A percentile compares a stretch with the other conserved stretches of the same genome.
Conservation (phyloP, 768 basidiomycete genomes). For the Amanita muscaria region DNA sequence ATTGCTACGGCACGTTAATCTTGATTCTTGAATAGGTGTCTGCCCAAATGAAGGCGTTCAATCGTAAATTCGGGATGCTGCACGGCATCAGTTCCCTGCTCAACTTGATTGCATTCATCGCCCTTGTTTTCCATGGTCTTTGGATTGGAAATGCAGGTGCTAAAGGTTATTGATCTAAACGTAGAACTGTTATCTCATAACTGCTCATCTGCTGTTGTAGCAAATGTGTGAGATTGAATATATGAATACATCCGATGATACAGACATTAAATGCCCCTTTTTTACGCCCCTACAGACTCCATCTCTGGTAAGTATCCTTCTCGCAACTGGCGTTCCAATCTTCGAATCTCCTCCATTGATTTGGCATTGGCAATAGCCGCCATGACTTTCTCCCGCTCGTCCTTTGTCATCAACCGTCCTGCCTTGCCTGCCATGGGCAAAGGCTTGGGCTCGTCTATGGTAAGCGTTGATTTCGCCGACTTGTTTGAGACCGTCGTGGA, state of each 20-base stretch:
- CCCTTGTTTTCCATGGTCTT: conserved; percentile 58
- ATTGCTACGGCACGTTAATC: conserved; percentile 4
- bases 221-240: conserved; percentile 3
- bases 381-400: conserved; percentile 82
- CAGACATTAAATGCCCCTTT: conserved; percentile 2
- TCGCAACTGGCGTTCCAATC: conserved; percentile 70
- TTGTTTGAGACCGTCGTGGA: conserved; percentile 64
- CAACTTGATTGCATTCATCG: conserved; percentile 53
- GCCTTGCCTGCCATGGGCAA: conserved; percentile 52
- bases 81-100: conserved; percentile 65
- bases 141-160: conserved; percentile 58
- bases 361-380: conserved; percentile 86
- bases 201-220: neutral
- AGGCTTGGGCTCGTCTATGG: conserved; percentile 73
- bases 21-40: conserved; percentile 39
- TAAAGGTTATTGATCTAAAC: conserved; percentile 23
- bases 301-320: conserved; percentile 79
- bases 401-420: conserved; percentile 84
- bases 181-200: neutral
- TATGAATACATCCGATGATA: conserved; percentile 1
- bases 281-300: conserved; percentile 71
- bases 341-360: conserved; percentile 82
- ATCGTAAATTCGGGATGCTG: conserved; percentile 52
- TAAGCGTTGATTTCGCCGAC: conserved; percentile 50
- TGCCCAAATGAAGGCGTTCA: conserved; percentile 58